phyloP scores from a whole-genome alignment of 2,329 filamentous ascomycete species.

The Tolypocladium nubicola region DNA sequence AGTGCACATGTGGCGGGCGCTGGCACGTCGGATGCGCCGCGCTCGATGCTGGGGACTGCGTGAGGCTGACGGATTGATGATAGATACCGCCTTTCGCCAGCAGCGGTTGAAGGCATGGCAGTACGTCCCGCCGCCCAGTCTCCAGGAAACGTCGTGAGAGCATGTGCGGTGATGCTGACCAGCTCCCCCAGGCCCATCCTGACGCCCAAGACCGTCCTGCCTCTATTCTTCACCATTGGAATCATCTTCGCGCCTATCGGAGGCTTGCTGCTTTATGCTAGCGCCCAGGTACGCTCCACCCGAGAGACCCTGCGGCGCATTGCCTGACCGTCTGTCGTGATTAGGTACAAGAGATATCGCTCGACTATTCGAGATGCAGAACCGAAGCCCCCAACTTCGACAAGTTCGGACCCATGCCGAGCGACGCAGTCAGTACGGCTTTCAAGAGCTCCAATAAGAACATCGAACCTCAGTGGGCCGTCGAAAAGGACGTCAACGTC shows the following conservation, averaged over 20 bases:
- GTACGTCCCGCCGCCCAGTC: slow-evolving; percentile 40
- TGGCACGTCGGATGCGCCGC: not conserved
- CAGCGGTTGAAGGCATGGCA: slow-evolving; percentile 98
- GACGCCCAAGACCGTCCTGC: slow-evolving; percentile 86
- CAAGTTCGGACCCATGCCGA: slow-evolving; percentile 40
- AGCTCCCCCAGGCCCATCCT: slow-evolving; percentile 64
- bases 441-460: slow-evolving; percentile 52
- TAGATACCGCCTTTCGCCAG: slow-evolving; percentile 93
- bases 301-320: not conserved
- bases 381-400: slow-evolving; percentile 36
- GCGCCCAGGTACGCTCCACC: slow-evolving; percentile 51
- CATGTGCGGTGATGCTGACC: not conserved
- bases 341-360: slow-evolving; percentile 78
- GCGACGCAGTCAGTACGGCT: slow-evolving; percentile 48
- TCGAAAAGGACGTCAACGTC: slow-evolving; percentile 26
- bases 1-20: slow-evolving; percentile 25
- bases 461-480: slow-evolving; percentile 31
- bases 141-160: not conserved
- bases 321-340: slow-evolving; percentile 5
- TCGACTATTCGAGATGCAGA: slow-evolving; percentile 81
- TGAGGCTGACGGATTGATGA: slow-evolving; percentile 10
- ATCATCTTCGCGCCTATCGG: slow-evolving; percentile 92
- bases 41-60: slow-evolving; percentile 1
- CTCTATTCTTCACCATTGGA: slow-evolving; percentile 82
- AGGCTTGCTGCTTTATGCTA: slow-evolving; percentile 76